Evolutionary conservation across 345 rosid genomes (phyloP), one percentile per base, ranked within the genome.

Genomic region (Atalantia buxifolia): DNA sequence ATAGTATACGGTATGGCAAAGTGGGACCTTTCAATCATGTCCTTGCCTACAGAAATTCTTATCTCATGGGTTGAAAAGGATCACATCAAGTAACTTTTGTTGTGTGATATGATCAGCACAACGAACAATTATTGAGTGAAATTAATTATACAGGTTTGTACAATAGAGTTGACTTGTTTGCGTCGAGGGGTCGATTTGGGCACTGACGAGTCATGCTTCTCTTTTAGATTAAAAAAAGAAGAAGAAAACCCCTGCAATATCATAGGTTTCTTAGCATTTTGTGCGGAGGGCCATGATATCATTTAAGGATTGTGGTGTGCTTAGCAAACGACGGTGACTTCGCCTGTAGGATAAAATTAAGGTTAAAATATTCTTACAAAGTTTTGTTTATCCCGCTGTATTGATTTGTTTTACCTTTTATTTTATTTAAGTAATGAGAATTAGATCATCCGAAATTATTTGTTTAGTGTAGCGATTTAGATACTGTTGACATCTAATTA

Each of bases 11-110:
- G 74, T 28, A 69, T 69, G 48, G 65, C 77, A 71, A 24, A 48
- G 35, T 63, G 79, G 79, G 83, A 73, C 79, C 82, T 69, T 50
- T 6, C 63, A 14, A 69, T 35, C 74, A 69, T 55, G 76, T 71
- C 57, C 28, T 48, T 76, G 38, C 31, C 69, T 12, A 36, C 76
- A 62, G 48, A 14, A 42, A n/a, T 70, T 40, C 36, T 45, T 31
- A 25, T 36, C 57, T 59, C 24, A 7, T 50, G 65, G 45, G 18
- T 72, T 36, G 31, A 68, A 68, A 56, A 30, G 31, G n/a, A 66
- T 60, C 48, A 16, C 48, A 66, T 76, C 56, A 53, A 45, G 18
- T 45, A 45, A 31, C 31, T 64, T 31, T 66, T n/a, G 63, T n/a
- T 48, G 63, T 48, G 63, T 76, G 50, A 76, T 33, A 10, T 27